phyloP scores from a whole-genome alignment of 441 rosid species.

The Isatis lusitanica region DNA sequence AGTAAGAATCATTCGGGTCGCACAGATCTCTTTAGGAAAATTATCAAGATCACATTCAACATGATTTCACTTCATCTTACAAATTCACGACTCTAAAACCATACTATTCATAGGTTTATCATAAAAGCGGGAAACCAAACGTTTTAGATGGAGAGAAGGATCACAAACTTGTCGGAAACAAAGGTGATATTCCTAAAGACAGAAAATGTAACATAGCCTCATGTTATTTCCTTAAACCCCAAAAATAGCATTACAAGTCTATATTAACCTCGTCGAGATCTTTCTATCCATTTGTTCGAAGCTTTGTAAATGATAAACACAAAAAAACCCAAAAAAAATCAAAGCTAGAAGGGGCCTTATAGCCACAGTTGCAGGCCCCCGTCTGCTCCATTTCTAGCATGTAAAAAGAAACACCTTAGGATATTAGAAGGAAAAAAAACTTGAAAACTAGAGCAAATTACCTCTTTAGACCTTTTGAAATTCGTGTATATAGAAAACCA shows the following conservation, averaged over 20 bases:
- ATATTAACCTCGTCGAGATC: conserved; percentile 22
- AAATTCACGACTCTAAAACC: neutral
- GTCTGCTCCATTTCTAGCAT: conserved; percentile 23
- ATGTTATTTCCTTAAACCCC: conserved; percentile 21
- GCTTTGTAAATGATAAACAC: conserved; percentile 9
- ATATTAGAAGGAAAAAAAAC: neutral
- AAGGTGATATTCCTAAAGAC: conserved; percentile 23
- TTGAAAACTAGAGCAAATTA: neutral
- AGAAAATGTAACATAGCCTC: conserved; percentile 30
- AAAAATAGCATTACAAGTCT: conserved; percentile 22
- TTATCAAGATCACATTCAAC: conserved; percentile 1
- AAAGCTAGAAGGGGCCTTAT: conserved; percentile 31
- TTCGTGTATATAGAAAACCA: neutral
- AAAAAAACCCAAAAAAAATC: neutral
- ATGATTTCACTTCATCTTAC: neutral
- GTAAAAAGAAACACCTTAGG: neutral
- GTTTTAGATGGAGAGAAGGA: conserved; percentile 13
- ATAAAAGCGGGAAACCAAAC: conserved; percentile 16
- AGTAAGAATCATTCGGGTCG: neutral
- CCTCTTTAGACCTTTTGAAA: neutral
- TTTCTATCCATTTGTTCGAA: conserved; percentile 2
- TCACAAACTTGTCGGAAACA: conserved; percentile 10
- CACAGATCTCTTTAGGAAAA: neutral
- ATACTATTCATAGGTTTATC: conserved; percentile 28
- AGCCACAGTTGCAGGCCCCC: conserved; percentile 28